A percentile compares a stretch with the other conserved stretches of the same genome.
phyloP scores from a whole-genome alignment of 345 rosid genomes.

The Trapa incisa region DNA sequence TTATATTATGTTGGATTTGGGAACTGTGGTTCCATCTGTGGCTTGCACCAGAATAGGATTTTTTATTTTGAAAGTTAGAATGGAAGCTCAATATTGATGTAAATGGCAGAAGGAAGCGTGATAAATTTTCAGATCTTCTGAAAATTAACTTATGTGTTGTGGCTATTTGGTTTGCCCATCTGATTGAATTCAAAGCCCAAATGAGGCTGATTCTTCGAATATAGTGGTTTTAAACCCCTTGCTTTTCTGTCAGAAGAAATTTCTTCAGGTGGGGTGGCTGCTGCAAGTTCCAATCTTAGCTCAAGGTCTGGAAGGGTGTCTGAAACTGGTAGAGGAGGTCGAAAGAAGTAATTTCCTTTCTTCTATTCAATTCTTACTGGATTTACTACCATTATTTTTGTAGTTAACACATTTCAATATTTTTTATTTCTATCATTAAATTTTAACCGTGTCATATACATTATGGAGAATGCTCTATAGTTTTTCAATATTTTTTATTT shows the following conservation, averaged over 20 bases:
- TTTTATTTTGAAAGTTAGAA: not conserved
- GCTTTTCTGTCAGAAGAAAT: constrained; percentile 37
- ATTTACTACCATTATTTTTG: not conserved
- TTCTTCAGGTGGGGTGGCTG: constrained; percentile 30
- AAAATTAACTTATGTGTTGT: not conserved
- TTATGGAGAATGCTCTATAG: not conserved
- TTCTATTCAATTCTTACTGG: not conserved
- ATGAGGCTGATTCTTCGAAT: not conserved
- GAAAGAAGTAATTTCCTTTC: constrained; percentile 58
- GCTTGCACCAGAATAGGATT: not conserved
- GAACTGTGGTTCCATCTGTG: not conserved
- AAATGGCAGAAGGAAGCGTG: not conserved
- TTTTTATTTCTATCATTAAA: not conserved
- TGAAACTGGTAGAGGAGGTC: constrained; percentile 91
- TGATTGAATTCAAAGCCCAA: not conserved
- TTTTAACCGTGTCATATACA: not conserved
- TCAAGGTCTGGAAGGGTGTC: constrained; percentile 50
- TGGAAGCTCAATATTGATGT: not conserved
- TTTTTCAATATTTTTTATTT: not conserved
- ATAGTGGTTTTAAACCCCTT: not conserved
- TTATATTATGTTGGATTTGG: not conserved
- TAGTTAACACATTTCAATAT: not conserved
- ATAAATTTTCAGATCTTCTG: not conserved
- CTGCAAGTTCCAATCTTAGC: constrained; percentile 32
- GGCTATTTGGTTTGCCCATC: not conserved